These are phyloP conservation scores for Perkinsus chesapeaki DNA, from an alignment of 169 alveolate species.

Conservation along the genomic window DNA sequence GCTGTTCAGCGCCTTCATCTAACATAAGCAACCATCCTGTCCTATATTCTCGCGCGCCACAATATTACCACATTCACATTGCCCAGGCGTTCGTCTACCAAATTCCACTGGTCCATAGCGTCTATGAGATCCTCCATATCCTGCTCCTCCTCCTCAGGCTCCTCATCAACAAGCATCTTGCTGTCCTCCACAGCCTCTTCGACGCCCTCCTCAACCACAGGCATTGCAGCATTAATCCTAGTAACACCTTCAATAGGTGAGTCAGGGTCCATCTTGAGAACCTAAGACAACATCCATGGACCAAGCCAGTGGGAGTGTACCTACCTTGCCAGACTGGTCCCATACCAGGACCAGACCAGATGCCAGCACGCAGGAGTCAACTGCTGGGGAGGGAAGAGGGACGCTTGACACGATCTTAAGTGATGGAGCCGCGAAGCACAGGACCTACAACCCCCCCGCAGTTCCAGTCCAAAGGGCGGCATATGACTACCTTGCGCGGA, in stretches of 20 bases:
- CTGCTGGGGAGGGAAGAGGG: neutral
- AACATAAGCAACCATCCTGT: neutral
- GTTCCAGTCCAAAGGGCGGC: too few species aligned
- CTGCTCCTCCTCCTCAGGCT: neutral
- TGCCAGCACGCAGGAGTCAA: neutral
- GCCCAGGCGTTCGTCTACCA: neutral
- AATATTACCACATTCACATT: neutral
- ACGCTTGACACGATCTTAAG: neutral
- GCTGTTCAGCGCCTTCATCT: neutral
- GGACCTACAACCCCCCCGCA: neutral
- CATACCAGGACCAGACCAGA: neutral
- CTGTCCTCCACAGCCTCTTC: neutral
- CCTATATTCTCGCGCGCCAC: neutral
- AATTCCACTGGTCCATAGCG: neutral
- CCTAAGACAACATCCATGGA: neutral
- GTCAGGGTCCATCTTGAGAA: neutral
- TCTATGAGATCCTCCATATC: neutral
- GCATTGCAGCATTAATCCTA: neutral
- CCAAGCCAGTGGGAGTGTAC: neutral
- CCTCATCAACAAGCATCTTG: neutral
- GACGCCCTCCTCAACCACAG: neutral
- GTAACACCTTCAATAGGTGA: neutral
- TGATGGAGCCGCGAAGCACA: neutral
- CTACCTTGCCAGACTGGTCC: neutral
- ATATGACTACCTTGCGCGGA: neutral